Base-by-base conservation (phyloP, 345 rosid species). In the Corchorus capsularis region DNA sequence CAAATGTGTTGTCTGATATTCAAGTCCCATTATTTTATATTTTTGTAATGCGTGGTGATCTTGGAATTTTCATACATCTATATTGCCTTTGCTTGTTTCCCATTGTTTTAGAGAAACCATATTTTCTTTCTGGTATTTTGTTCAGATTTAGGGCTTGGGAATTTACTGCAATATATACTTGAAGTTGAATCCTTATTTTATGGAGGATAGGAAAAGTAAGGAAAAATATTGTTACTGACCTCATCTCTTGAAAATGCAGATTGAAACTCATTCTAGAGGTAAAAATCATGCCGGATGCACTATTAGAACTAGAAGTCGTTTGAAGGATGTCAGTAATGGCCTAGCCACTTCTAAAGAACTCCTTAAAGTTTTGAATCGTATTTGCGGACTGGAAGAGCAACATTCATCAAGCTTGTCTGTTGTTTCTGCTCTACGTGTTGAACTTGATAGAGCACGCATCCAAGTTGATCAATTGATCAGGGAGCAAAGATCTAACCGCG, bases 321-420 rank as follows among this genome's bases (percentile, higher is more conserved):
- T 92, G 74, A 93, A 90, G 86, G 94, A 90, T 49, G 77, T 93
- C 1, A 80, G 79, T 53, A 83, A 89, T 67, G 84, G 97, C 17
- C 74, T 96, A 71, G 83, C 73, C 17, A 87, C 96, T 20, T 92
- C 97, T 2, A 93, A 89, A 80, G 99, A 95, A 60, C 92, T 93
- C 43, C 69, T 89, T 19, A 92, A 93, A 78, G 93, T 93, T 47
- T 60, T 95, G 82, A 88, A 79, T 63, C 93, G 85, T 3, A 69
- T 95, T 4, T 87, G 90, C 35, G 87, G 89, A 46, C 80, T 86
- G 47, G 88, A 85, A 14, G 92, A 92, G 69, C 87, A 84, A 43
- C 87, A 86, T 72, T 69, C 87, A 46, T 84, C 94, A 19, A 80
- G 80, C 60, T 32, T 80, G 15, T 86, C 97, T 11, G 81, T 95